Percentiles rank a stretch among this genome's conserved stretches.
phyloP scores from a whole-genome alignment of 352 stramenopile genomes.

The Elongisporangium prolatum region DNA sequence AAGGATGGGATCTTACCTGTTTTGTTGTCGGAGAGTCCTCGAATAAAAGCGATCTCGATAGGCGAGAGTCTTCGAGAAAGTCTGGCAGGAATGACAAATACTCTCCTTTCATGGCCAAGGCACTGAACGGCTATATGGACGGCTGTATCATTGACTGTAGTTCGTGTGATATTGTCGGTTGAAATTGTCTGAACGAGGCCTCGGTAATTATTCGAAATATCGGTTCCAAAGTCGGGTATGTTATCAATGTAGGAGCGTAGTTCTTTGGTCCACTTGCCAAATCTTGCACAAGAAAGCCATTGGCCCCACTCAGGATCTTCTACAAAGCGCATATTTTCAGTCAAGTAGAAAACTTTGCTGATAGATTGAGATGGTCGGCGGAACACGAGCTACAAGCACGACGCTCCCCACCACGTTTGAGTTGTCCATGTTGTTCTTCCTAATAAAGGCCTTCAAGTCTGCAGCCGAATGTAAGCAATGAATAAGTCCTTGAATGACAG shows the following conservation, averaged over 20 bases:
- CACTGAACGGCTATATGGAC: no score
- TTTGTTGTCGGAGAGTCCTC: conserved; percentile 6
- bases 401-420: no score
- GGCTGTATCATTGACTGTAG: not conserved
- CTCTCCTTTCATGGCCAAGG: not conserved
- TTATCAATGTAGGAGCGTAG: conserved; percentile 1
- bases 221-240: not conserved
- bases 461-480: no score
- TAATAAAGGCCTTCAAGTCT: no score
- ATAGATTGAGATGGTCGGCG: conserved; percentile 7
- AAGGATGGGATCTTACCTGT: conserved; percentile 4
- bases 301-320: conserved; percentile 13
- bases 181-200: conserved; percentile 7
- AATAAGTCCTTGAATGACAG: no score
- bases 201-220: not conserved
- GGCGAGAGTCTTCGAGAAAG: conserved; percentile 6
- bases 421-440: no score
- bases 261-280: conserved; percentile 6
- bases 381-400: no score
- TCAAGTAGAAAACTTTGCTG: conserved; percentile 17
- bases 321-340: conserved; percentile 15
- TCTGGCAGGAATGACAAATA: not conserved
- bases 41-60: not conserved
- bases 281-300: conserved; percentile 7
- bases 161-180: conserved; percentile 1